Conservation (phyloP, 1,284 basidiomycete species). For the Ustilago lituana region DNA sequence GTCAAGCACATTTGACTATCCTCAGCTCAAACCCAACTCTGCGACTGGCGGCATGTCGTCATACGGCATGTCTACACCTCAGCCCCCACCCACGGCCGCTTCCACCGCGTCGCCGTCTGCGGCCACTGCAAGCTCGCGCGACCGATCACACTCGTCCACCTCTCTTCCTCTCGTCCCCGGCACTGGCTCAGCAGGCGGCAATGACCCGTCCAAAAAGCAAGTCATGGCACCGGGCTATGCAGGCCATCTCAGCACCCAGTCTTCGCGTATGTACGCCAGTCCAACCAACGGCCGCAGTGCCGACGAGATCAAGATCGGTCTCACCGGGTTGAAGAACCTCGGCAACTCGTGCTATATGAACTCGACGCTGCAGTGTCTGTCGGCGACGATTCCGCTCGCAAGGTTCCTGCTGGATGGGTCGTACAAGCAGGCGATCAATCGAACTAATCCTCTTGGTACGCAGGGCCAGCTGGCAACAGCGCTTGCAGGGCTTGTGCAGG, state of each 20-base stretch:
- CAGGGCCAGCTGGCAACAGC: slow-evolving; percentile 84
- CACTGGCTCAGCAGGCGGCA: slow-evolving; percentile 32
- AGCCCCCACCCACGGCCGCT: slow-evolving; percentile 44
- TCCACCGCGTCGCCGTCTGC: slow-evolving; percentile 32
- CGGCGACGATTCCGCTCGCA: slow-evolving; percentile 62
- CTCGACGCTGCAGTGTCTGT: slow-evolving; percentile 65
- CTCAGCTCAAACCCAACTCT: slow-evolving; percentile 41
- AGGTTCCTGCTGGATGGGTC: slow-evolving; percentile 71
- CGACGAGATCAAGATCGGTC: slow-evolving; percentile 59
- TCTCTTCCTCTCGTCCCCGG: slow-evolving; percentile 17
- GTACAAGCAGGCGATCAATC: slow-evolving; percentile 88
- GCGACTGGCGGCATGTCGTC: slow-evolving; percentile 20
- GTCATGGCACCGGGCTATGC: slow-evolving; percentile 43
- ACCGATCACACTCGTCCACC: slow-evolving; percentile 14
- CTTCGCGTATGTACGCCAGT: slow-evolving; percentile 37
- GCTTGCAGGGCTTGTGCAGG: slow-evolving; percentile 83
- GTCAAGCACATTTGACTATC: slow-evolving; percentile 53
- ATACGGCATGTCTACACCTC: slow-evolving; percentile 37
- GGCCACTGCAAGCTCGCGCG: slow-evolving; percentile 9
- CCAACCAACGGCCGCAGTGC: slow-evolving; percentile 28
- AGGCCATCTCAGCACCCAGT: slow-evolving; percentile 29
- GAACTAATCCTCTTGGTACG: slow-evolving; percentile 85
- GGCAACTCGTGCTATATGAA: slow-evolving; percentile 68
- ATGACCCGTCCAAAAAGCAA: slow-evolving; percentile 43
- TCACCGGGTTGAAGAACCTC: slow-evolving; percentile 65